Percentiles rank a stretch among this genome's conserved stretches.
phyloP scores from a whole-genome alignment of 1,284 basidiomycete species.

The Leccinum subfulvum region DNA sequence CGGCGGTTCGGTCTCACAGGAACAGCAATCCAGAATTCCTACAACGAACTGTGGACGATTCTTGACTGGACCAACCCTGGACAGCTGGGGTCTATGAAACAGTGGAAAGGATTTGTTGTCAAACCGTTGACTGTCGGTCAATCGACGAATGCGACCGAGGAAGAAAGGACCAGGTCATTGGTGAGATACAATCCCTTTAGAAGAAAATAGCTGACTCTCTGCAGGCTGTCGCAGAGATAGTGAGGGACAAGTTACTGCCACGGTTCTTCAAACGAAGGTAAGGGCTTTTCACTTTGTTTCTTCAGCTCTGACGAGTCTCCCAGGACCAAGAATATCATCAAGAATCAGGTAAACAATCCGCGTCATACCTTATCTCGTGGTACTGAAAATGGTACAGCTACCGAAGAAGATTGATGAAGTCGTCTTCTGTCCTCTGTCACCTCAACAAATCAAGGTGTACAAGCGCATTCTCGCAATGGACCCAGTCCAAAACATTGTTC shows the following conservation, averaged over 20 bases:
- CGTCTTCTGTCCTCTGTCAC: slow-evolving; percentile 84
- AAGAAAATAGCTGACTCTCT: slow-evolving; percentile 7
- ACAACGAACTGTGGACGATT: slow-evolving; percentile 81
- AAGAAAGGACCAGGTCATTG: slow-evolving; percentile 56
- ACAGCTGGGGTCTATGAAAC: slow-evolving; percentile 56
- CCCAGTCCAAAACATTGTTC: slow-evolving; percentile 64
- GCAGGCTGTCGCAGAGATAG: slow-evolving; percentile 53
- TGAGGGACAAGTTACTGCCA: slow-evolving; percentile 70
- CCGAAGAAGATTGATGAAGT: slow-evolving; percentile 82
- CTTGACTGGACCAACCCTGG: slow-evolving; percentile 80
- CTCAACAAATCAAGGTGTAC: slow-evolving; percentile 68
- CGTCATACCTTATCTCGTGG: not conserved
- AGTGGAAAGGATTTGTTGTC: slow-evolving; percentile 70
- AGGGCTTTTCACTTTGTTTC: slow-evolving; percentile 8
- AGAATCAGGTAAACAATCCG: slow-evolving; percentile 49
- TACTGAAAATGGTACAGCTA: slow-evolving; percentile 45
- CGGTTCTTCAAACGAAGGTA: slow-evolving; percentile 76
- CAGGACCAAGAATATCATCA: slow-evolving; percentile 82
- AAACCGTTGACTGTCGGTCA: slow-evolving; percentile 70
- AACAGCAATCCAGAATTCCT: slow-evolving; percentile 83
- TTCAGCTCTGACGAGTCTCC: slow-evolving; percentile 5
- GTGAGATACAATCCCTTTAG: slow-evolving; percentile 30
- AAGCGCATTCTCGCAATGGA: slow-evolving; percentile 61
- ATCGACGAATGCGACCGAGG: slow-evolving; percentile 59
- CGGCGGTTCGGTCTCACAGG: slow-evolving; percentile 79